Conservation (phyloP, 2,329 filamentous ascomycete species). For the Penicillium brevicompactum region DNA sequence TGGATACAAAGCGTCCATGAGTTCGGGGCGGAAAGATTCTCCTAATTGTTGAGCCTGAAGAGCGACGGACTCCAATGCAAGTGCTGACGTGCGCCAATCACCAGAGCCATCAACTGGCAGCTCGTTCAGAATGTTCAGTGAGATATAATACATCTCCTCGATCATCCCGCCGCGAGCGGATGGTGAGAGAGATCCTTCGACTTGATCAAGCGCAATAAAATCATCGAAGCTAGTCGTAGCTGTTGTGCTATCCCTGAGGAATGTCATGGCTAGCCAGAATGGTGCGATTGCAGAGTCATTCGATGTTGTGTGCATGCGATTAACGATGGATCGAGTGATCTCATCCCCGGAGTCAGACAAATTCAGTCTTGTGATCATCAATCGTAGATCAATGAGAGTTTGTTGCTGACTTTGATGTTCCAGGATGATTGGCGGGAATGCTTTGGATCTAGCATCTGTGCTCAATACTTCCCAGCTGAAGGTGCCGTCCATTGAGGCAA, state of each 20-base stretch:
- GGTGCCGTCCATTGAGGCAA: constrained; percentile 21
- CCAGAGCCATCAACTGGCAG: constrained; percentile 37
- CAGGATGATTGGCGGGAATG: constrained; percentile 65
- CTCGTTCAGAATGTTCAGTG: constrained; percentile 44
- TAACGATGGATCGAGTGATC: constrained; percentile 67
- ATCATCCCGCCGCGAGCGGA: constrained; percentile 39
- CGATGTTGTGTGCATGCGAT: constrained; percentile 60
- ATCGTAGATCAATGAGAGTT: constrained; percentile 64
- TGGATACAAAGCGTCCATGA: constrained; percentile 90
- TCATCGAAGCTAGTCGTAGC: constrained; percentile 61
- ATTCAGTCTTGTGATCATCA: constrained; percentile 60
- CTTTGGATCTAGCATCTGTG: constrained; percentile 23
- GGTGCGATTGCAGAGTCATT: constrained; percentile 66
- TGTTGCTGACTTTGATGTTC: constrained; percentile 66
- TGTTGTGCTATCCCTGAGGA: constrained; percentile 61
- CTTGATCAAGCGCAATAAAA: constrained; percentile 61
- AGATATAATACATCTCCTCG: constrained; percentile 48
- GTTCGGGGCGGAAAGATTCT: constrained; percentile 73
- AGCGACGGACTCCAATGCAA: constrained; percentile 79
- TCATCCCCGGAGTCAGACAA: constrained; percentile 45
- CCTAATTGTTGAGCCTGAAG: constrained; percentile 71
- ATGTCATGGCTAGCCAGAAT: constrained; percentile 78
- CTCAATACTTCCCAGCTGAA: constrained; percentile 33
- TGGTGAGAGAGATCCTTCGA: constrained; percentile 31
- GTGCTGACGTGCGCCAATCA: constrained; percentile 74